Conservation (phyloP, 1,284 basidiomycete genomes). For the Coniferiporia sulphurascens region DNA sequence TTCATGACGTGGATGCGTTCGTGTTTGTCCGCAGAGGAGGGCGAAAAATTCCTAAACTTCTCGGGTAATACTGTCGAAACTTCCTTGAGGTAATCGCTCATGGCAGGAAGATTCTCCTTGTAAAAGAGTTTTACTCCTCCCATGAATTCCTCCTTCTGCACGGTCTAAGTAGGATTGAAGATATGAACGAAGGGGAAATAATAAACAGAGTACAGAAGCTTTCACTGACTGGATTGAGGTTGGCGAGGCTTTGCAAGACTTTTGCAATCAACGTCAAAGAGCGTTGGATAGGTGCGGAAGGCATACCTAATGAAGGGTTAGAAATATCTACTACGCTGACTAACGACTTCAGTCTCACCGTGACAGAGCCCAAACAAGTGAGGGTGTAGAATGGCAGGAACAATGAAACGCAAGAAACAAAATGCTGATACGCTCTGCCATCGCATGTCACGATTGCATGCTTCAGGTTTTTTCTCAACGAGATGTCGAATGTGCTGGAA, state of each 20-base stretch:
- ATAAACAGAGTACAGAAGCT: constrained; percentile 5
- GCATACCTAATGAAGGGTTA: constrained; percentile 59
- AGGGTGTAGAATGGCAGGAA: constrained; percentile 74
- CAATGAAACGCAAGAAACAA: constrained; percentile 79
- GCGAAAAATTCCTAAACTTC: constrained; percentile 24
- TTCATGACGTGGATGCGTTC: constrained; percentile 51
- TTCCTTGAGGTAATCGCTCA: constrained; percentile 69
- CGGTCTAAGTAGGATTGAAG: constrained; percentile 34
- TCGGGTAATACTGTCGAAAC: constrained; percentile 57
- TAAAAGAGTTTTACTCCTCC: constrained; percentile 64
- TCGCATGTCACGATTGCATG: constrained; percentile 51
- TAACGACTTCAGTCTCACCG: constrained; percentile 46
- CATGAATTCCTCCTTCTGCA: constrained; percentile 73
- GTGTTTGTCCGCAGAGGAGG: constrained; percentile 37
- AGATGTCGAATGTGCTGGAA: constrained; percentile 69
- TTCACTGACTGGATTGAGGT: constrained; percentile 60
- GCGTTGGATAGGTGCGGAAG: constrained; percentile 57
- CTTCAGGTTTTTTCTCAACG: constrained; percentile 59
- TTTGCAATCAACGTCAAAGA: constrained; percentile 76
- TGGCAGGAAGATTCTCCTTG: constrained; percentile 50
- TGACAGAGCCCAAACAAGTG: constrained; percentile 71
- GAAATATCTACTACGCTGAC: constrained; percentile 27
- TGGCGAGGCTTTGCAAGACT: constrained; percentile 75
- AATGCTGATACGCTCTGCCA: constrained; percentile 83
- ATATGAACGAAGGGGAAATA: not conserved